Percentiles rank a stretch among this genome's conserved stretches.
These are phyloP conservation scores for Mortierella sp. DNA, from an alignment of 371 early-diverging fungal species.

Conservation along the genomic window DNA sequence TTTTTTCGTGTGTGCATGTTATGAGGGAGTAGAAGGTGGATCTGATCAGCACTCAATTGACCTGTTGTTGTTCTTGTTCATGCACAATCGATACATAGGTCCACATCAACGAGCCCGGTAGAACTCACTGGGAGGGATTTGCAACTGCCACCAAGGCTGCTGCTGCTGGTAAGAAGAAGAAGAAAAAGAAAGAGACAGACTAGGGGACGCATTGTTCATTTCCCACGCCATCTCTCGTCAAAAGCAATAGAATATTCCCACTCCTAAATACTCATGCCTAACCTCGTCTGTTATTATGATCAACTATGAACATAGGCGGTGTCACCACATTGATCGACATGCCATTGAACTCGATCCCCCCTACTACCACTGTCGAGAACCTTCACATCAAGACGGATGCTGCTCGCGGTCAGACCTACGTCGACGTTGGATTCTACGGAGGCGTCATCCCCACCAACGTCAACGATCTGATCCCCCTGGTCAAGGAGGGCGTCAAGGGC, in stretches of 20 bases:
- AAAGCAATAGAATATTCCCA: too few species aligned
- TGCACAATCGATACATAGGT: constrained; percentile 53
- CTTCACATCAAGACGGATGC: constrained; percentile 75
- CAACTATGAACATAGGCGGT: constrained; percentile 74
- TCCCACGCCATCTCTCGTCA: background rate
- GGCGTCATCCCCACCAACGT: constrained; percentile 85
- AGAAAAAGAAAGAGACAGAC: too few species aligned
- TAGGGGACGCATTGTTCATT: constrained; percentile 9
- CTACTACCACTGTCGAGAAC: constrained; percentile 81
- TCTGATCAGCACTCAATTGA: background rate
- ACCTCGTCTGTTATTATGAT: background rate
- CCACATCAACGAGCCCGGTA: constrained; percentile 87
- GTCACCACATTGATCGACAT: constrained; percentile 86
- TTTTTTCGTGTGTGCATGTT: background rate
- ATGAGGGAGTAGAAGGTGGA: background rate
- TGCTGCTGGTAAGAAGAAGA: constrained; percentile 67
- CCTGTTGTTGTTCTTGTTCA: background rate
- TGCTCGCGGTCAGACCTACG: constrained; percentile 77
- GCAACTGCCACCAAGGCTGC: constrained; percentile 86
- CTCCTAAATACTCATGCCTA: background rate
- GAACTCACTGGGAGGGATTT: constrained; percentile 90
- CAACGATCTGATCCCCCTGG: constrained; percentile 70
- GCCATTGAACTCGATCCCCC: constrained; percentile 91
- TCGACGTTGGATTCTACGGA: constrained; percentile 87
- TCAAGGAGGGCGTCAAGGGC: constrained; percentile 80